Base-by-base conservation (phyloP, 345 rosid genomes). In the Theobroma cacao region DNA sequence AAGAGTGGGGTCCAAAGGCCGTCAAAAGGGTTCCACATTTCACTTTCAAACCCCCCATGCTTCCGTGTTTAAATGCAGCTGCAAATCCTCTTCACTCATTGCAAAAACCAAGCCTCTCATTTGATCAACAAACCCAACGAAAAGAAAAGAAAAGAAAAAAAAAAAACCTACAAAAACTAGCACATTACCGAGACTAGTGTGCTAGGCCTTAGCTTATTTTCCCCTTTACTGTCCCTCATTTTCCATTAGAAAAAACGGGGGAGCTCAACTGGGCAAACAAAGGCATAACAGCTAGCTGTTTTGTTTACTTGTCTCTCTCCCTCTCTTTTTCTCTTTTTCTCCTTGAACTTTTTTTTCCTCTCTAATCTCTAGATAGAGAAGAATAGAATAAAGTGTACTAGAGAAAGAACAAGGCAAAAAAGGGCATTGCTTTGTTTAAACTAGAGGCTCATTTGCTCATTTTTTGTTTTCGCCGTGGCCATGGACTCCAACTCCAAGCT, bases 11-110 rank as follows among this genome's bases (percentile, higher is more conserved):
- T 82, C 86, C 82, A 74, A 74, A 87, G 77, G 61, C 12, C 68
- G 65, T 8, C 10, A n/a, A 40, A 53, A 60, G 68, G 90, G 90
- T 20, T 86, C 90, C 83, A 80, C 53, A 14, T 40, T 53, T 68
- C 69, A 5, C 55, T 71, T 55, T 71, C 81, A 28, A 34, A 58
- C 0, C 56, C 71, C 74, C 45, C 77, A 77, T 68, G 59, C 53
- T 60, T 68, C 62, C 47, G 85, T 85, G 86, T 84, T 82, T 85
- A 87, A 83, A 86, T 82, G 86, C 92, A 83, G 87, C 90, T 82
- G 75, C 84, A 79, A 80, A 78, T 83, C 87, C 79, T 75, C 74
- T 78, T 55, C 79, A 68, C 75, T 78, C 77, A 55, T 38, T 73
- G 80, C 82, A 72, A 63, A 71, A 40, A 53, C 28, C 69, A 52